Evolutionary conservation across 169 alveolate species (phyloP), one percentile per base, ranked within the genome.

Genomic region (Eimeria praecox): DNA sequence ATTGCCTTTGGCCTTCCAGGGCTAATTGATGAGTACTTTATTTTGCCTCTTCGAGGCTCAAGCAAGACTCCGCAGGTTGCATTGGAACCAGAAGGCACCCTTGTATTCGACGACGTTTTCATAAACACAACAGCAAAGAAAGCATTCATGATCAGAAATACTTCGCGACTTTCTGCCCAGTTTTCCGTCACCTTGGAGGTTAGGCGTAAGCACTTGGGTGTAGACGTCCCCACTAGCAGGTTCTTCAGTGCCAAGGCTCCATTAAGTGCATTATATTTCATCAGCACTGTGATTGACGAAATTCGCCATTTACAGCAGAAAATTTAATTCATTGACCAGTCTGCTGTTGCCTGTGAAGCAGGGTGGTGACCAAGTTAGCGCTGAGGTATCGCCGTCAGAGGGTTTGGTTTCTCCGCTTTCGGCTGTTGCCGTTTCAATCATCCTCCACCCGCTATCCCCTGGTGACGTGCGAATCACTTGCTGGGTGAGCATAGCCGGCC

Each of bases 101-200:
- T 99, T 73, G 98, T 97, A 85, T 98, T 97, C 94, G 99, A 98
- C 40, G 97, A 97, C 85, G 98, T 98, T 35, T 98, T 98, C 95
- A 94, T 99, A 49, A 96, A 98, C 96, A 97, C 98, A 83, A 98
- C 98, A 78, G 98, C 97, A 62, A 97, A 97, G 62, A 64, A 95
- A 49, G 96, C 97, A 24, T 97, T 98, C 46, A 97, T 97, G 82
- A 88, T 98, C 30, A 98, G 97, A 71, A 90, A 90, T 69, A 90
- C 88, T 44, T 71, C 89, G 46, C 75, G 77, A 12, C 88, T 90
- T 49, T 71, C 95, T 24, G 89, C 88, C 18, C 86, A 90, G n/a
- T 69, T 71, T 52, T 69, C 89, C 35, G 77, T 73, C 77, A 73
- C 75, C 59, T 30, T 87, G 46, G 94, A 87, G 94, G 94, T 87